Conservation (phyloP, 1,139 yeast species). For the Candida neerlandica region DNA sequence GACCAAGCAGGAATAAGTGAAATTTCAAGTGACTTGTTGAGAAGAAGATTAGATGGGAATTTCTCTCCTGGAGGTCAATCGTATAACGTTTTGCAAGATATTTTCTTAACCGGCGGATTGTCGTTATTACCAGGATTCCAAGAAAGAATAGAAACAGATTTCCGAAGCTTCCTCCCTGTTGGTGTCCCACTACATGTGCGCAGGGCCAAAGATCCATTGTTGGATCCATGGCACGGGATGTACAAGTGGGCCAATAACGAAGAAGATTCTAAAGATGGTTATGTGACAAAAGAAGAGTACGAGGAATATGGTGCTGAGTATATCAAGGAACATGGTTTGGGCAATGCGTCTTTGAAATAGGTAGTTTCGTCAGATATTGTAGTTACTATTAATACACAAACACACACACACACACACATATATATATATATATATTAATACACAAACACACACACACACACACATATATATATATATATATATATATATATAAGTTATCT, state of each 20-base stretch:
- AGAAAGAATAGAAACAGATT: constrained; percentile 66
- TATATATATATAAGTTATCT: not conserved
- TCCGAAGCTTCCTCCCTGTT: constrained; percentile 70
- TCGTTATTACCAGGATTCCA: constrained; percentile 66
- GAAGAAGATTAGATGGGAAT: constrained; percentile 59
- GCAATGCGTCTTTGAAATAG: constrained; percentile 50
- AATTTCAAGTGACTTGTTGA: constrained; percentile 66
- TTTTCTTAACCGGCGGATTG: constrained; percentile 87
- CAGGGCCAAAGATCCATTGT: constrained; percentile 63
- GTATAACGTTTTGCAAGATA: constrained; percentile 55
- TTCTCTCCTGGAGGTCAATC: constrained; percentile 56
- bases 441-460: no score
- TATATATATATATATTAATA: not conserved
- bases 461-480: not conserved
- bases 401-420: not conserved
- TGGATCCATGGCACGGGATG: constrained; percentile 97
- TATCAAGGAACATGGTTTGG: constrained; percentile 82
- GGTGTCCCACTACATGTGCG: constrained; percentile 65
- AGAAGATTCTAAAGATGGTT: constrained; percentile 46
- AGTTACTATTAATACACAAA: not conserved
- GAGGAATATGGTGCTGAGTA: constrained; percentile 90
- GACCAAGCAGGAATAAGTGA: constrained; percentile 94
- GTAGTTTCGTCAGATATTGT: not conserved
- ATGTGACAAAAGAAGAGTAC: constrained; percentile 71
- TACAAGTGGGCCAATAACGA: constrained; percentile 69